Evolutionary conservation across 208 protist species (phyloP).

Genomic region (Leishmania martiniquensis): DNA sequence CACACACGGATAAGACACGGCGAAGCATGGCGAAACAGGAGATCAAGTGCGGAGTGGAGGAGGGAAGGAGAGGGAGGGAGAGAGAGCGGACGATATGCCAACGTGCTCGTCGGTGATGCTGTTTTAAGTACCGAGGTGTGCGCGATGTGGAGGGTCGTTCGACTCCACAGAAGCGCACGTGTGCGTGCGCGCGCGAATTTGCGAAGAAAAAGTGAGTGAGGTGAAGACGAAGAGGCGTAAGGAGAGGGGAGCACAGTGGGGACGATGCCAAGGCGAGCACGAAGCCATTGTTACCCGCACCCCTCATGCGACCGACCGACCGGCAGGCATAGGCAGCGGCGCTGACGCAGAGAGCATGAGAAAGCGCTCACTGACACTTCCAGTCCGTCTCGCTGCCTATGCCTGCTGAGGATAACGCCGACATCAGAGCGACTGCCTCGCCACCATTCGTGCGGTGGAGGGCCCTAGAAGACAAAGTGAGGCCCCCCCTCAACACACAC

Average conservation of each 20-base stretch:
- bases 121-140: neutral
- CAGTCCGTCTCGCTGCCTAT: no score
- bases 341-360: no score
- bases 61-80: constrained; percentile 20
- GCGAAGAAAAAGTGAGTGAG: neutral
- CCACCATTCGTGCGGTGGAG: no score
- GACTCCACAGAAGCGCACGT: neutral
- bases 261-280: no score
- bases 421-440: no score
- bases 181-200: neutral
- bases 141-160: neutral
- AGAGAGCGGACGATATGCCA: neutral
- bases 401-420: no score
- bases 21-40: constrained; percentile 36
- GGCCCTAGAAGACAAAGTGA: no score
- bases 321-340: no score
- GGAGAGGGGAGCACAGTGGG: neutral
- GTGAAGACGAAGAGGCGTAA: neutral
- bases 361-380: no score
- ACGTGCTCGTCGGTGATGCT: neutral
- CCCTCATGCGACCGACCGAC: no score
- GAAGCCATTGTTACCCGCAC: no score
- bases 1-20: constrained; percentile 17
- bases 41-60: neutral
- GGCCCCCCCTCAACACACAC: no score